Conservation (phyloP, 768 basidiomycete genomes). For the Atractiella rhizophila region DNA sequence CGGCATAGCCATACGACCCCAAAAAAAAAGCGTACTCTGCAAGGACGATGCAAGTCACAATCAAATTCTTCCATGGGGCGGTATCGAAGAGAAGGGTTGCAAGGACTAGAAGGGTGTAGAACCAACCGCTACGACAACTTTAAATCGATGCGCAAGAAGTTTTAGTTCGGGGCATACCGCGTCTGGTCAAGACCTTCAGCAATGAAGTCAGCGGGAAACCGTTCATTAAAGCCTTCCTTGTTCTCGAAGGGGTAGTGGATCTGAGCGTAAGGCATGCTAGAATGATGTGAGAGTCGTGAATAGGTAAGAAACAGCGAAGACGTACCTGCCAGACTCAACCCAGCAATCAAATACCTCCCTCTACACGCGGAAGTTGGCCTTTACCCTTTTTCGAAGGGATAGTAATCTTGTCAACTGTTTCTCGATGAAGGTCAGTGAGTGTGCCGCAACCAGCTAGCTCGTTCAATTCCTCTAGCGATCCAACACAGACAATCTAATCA, state of each 20-base stretch:
- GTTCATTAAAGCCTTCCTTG: constrained; percentile 53
- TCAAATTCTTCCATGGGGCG: constrained; percentile 96
- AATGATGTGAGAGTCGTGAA: background rate
- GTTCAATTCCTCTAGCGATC: constrained; percentile 72
- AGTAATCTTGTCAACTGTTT: constrained; percentile 84
- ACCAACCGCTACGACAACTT: too few relatives aligned
- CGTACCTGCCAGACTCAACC: constrained; percentile 95
- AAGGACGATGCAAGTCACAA: constrained; percentile 81
- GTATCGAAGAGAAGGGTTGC: constrained; percentile 81
- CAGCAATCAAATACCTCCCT: constrained; percentile 98
- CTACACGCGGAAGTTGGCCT: constrained; percentile 60
- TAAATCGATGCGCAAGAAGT: too few relatives aligned
- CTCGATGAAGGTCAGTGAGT: constrained; percentile 62
- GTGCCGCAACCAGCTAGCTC: constrained; percentile 60
- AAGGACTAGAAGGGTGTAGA: constrained; percentile 87
- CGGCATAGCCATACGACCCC: background rate
- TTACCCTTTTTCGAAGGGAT: constrained; percentile 79
- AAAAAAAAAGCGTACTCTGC: constrained; percentile 51
- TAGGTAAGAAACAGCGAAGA: too few relatives aligned
- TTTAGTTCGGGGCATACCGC: too few relatives aligned
- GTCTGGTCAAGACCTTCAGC: constrained; percentile 98
- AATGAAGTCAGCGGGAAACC: constrained; percentile 86
- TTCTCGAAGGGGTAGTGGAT: constrained; percentile 97
- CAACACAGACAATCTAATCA: constrained; percentile 44
- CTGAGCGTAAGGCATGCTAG: constrained; percentile 97